Evolutionary conservation across 768 basidiomycete genomes (phyloP), one percentile per base, ranked within the genome.

Genomic region (Lentinula guzmanii): DNA sequence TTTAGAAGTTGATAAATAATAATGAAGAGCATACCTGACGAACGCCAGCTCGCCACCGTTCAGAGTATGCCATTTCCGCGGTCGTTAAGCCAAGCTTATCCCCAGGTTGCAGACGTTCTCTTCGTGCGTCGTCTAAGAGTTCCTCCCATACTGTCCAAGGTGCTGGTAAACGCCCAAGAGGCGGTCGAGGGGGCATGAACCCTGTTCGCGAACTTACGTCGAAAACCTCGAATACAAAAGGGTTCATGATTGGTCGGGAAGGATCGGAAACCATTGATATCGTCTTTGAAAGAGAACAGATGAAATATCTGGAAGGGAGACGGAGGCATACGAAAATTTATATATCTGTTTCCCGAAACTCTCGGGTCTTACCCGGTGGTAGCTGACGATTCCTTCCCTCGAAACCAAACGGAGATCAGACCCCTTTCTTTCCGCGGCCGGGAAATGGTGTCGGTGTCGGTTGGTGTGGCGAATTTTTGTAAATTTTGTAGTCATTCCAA

Each of bases 161-260:
- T 21, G 43, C 61, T 0, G 87, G 86, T 1, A 96, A 79, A 28
- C 89, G 82, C 5, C 75, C 65, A 0, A 88, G 71, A 2, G 94
- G 94, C 0, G 86, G 82, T n/a, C 84, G 77, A 0, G 89, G 86
- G 2, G 95, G 91, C 85, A 98, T 88, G 72, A 98, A 98, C 0
- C 96, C 95, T 0, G 93, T 93, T 11, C 86, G 79, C 9, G 88
- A 86, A 70, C 95, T 93, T 62, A 98, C 91, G 70, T 98, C 94
- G 77, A 93, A 98, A 77, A 90, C 89, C 65, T 90, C 88, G 3
- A 87, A 86, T 15, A 89, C 87, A 61, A 90, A 82, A 15, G 89
- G 88, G 21, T 82, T 79, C 16, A 6, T 9, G 9, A 16, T 37
- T 35, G 35, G 35, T 21, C 39, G 34, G 11, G 10, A 54, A 9